Percentiles rank a stretch among this genome's conserved stretches.
Evolutionary conservation across 139 green algal genomes (phyloP).

Genomic region (Picochlorum sp.): DNA sequence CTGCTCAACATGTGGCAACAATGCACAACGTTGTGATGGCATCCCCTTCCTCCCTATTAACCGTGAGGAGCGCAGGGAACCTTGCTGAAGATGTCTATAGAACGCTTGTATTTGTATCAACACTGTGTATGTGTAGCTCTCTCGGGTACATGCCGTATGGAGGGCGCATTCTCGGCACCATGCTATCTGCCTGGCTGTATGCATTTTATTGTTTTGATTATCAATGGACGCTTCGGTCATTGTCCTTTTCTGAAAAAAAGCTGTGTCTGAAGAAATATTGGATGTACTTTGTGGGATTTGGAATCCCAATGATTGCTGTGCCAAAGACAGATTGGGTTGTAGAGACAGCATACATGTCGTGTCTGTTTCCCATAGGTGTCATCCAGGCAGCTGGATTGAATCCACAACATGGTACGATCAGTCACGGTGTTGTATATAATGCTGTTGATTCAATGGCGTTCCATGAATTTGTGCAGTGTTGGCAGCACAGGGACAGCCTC

Average conservation of each 20-base stretch:
- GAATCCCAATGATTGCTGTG: conserved; percentile 36
- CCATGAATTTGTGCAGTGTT: no score
- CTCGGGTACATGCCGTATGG: neutral
- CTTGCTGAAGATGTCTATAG: conserved; percentile 58
- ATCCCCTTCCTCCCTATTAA: neutral
- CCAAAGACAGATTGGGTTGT: conserved; percentile 17
- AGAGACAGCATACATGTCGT: neutral
- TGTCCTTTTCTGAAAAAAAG: conserved; percentile 43
- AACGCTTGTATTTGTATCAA: conserved; percentile 44
- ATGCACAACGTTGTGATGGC: neutral
- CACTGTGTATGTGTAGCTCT: neutral
- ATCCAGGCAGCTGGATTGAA: no score
- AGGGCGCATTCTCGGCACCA: conserved; percentile 27
- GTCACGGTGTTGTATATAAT: no score
- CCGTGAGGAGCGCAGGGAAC: neutral
- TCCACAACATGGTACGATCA: no score
- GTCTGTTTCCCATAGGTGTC: neutral
- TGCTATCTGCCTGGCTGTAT: conserved; percentile 67
- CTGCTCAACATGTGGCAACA: conserved; percentile 16
- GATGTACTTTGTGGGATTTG: conserved; percentile 73
- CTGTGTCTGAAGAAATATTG: conserved; percentile 63
- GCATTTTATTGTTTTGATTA: conserved; percentile 85
- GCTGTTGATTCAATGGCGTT: no score
- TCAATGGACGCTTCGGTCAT: conserved; percentile 52
- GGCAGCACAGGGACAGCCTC: no score